Base-by-base conservation (phyloP, 352 stramenopile species). In the Globisporangium acanthophoron region DNA sequence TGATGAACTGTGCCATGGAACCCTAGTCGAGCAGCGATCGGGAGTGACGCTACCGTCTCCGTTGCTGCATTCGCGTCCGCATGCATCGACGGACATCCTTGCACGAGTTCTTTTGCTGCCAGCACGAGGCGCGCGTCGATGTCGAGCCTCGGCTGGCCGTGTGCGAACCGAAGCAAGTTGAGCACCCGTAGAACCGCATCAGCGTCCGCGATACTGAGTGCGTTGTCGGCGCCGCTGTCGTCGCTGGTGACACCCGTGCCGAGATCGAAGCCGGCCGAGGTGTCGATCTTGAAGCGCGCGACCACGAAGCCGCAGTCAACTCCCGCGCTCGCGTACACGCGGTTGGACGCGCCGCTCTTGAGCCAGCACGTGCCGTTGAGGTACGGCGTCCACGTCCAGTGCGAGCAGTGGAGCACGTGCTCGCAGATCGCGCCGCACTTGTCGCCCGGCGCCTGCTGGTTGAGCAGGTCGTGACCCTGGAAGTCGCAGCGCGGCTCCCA, bases 401-500 rank as follows among this genome's bases (percentile, higher is more conserved):
- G 71, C 49, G 71, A 69, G 52, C 71, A 80, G 12, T 40, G 57
- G 6, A 49, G 20, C 1, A 73, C 40, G 5, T 64, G 49, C 1
- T 69, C 43, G 35, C 71, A 80, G 39, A 75, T 53, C 11, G 67
- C 63, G 35, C 63, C 66, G 46, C 71, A 80, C n/a, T 54, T 51
- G n/a, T 61, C 60, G 43, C 66, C 71, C 35, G 60, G 40, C 45
- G 64, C 66, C 20, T 61, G 61, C 54, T 61, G 41, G 31, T 55
- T 46, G 11, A 47, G 29, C 37, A 62, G 13, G 15, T 65, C 56
- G 3, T 63, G 40, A 11, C 55, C 66, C 31, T 72, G 55, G 49
- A 80, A 80, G 39, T 66, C 52, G 51, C 71, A 80, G 18, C 67
- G 48, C 44, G 65, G 58, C 41, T 66, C 58, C 71, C 66, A 73